Conservation (phyloP, 1,284 basidiomycete species). For the Ustilago nuda region DNA sequence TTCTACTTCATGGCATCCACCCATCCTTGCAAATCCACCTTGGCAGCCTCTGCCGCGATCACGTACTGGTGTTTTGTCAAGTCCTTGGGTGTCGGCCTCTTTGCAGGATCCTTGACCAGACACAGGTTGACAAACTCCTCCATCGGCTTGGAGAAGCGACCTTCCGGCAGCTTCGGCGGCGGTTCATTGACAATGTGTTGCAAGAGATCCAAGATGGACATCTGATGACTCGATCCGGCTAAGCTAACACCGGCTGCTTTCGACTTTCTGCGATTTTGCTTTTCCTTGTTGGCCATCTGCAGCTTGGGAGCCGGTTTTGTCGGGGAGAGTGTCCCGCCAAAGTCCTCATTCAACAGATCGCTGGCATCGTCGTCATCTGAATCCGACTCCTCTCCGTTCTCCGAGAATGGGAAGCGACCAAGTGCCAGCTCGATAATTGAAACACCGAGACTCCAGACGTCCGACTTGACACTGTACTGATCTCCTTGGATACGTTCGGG, state of each 20-base stretch:
- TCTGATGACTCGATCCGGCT: slow-evolving; percentile 89
- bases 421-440: slow-evolving; percentile 92
- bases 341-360: slow-evolving; percentile 38
- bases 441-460: slow-evolving; percentile 96
- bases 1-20: slow-evolving; percentile 41
- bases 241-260: slow-evolving; percentile 80
- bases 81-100: slow-evolving; percentile 64
- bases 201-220: slow-evolving; percentile 94
- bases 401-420: slow-evolving; percentile 86
- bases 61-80: slow-evolving; percentile 58
- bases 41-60: slow-evolving; percentile 42
- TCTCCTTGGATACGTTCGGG: slow-evolving; percentile 98
- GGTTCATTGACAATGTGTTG: slow-evolving; percentile 90
- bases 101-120: slow-evolving; percentile 62
- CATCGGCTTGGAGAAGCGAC: slow-evolving; percentile 58
- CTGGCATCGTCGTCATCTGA: slow-evolving; percentile 28
- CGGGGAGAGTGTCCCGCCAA: slow-evolving; percentile 59
- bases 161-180: slow-evolving; percentile 60
- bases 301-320: slow-evolving; percentile 51
- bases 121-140: slow-evolving; percentile 63
- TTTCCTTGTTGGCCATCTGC: slow-evolving; percentile 39
- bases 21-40: slow-evolving; percentile 60
- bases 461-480: slow-evolving; percentile 95
- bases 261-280: slow-evolving; percentile 68
- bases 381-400: slow-evolving; percentile 42